Percentiles rank a stretch among this genome's conserved stretches.
These are phyloP conservation scores for Stereocaulon alpinum DNA, from an alignment of 495 filamentous ascomycete species.

Conservation along the genomic window DNA sequence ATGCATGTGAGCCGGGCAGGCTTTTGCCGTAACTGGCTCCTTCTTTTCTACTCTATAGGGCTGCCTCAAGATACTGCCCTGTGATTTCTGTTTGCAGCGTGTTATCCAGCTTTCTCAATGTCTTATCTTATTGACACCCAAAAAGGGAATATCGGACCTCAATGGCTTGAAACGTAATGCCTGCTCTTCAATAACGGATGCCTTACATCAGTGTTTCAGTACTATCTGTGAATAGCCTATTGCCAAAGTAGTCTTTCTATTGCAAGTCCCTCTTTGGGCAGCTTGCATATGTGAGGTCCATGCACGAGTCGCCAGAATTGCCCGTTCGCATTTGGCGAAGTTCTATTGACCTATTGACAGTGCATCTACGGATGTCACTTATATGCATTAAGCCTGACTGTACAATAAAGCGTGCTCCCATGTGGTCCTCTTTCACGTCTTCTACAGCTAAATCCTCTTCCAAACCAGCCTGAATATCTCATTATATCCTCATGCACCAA, in stretches of 20 bases:
- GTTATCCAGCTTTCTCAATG: slow-evolving; percentile 7
- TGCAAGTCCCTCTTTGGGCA: slow-evolving; percentile 6
- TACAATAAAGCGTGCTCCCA: background rate
- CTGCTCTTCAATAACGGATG: background rate
- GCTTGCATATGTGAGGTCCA: slow-evolving; percentile 9
- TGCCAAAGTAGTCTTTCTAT: background rate
- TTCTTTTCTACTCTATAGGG: background rate
- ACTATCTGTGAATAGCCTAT: slow-evolving; percentile 7
- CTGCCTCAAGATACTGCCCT: background rate
- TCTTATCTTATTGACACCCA: slow-evolving; percentile 26
- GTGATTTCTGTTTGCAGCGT: slow-evolving; percentile 3
- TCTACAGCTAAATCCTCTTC: background rate
- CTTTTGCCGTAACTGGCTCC: background rate
- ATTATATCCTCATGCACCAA: slow-evolving; percentile 2
- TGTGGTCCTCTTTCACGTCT: too few relatives aligned
- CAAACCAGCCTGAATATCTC: slow-evolving; percentile 12
- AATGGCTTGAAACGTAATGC: background rate
- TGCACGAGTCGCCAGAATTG: background rate
- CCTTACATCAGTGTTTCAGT: slow-evolving; percentile 1
- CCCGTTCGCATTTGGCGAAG: slow-evolving; percentile 10
- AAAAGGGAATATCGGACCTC: slow-evolving; percentile 19
- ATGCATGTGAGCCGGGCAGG: background rate
- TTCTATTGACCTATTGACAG: slow-evolving; percentile 6
- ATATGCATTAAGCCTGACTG: background rate
- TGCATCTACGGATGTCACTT: slow-evolving; percentile 10